These are phyloP conservation scores for Sphaerulina populicola DNA, from an alignment of 2,329 filamentous ascomycete species.

Conservation along the genomic window DNA sequence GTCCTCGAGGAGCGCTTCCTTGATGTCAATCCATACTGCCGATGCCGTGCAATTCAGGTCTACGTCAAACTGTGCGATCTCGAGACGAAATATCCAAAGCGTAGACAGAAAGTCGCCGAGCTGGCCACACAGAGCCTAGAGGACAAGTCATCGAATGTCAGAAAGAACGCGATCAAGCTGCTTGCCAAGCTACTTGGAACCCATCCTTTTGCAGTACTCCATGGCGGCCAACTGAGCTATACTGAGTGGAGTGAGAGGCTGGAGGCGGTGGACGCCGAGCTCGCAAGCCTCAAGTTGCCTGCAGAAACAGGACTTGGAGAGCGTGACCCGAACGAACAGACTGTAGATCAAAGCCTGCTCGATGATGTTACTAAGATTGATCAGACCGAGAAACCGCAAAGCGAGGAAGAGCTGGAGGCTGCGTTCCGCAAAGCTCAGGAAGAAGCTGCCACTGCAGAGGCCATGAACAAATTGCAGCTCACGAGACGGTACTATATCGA, in stretches of 20 bases:
- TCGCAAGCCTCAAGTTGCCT: slow-evolving; percentile 73
- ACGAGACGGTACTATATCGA: slow-evolving; percentile 89
- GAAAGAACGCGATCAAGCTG: slow-evolving; percentile 89
- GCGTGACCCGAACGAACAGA: slow-evolving; percentile 53
- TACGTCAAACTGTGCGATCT: slow-evolving; percentile 86
- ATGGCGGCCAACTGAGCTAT: slow-evolving; percentile 74
- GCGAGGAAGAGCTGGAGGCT: slow-evolving; percentile 66
- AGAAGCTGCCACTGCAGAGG: slow-evolving; percentile 80
- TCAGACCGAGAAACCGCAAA: slow-evolving; percentile 59
- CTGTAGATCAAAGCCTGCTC: slow-evolving; percentile 67
- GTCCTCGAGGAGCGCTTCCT: slow-evolving; percentile 93
- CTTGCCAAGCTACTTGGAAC: slow-evolving; percentile 82
- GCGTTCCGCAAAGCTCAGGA: slow-evolving; percentile 72
- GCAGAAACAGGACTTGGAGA: slow-evolving; percentile 68
- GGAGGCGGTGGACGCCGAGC: slow-evolving; percentile 71
- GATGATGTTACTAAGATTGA: slow-evolving; percentile 82
- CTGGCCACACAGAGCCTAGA: slow-evolving; percentile 81
- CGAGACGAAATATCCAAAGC: slow-evolving; percentile 92
- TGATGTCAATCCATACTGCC: slow-evolving; percentile 92
- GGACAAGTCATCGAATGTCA: slow-evolving; percentile 96
- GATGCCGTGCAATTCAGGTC: slow-evolving; percentile 85
- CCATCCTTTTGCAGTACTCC: slow-evolving; percentile 86
- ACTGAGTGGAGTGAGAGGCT: slow-evolving; percentile 80
- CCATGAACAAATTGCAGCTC: slow-evolving; percentile 76
- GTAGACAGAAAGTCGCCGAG: slow-evolving; percentile 78